Base-by-base conservation (phyloP, 1,284 basidiomycete species). In the Ganoderma resinaceum region DNA sequence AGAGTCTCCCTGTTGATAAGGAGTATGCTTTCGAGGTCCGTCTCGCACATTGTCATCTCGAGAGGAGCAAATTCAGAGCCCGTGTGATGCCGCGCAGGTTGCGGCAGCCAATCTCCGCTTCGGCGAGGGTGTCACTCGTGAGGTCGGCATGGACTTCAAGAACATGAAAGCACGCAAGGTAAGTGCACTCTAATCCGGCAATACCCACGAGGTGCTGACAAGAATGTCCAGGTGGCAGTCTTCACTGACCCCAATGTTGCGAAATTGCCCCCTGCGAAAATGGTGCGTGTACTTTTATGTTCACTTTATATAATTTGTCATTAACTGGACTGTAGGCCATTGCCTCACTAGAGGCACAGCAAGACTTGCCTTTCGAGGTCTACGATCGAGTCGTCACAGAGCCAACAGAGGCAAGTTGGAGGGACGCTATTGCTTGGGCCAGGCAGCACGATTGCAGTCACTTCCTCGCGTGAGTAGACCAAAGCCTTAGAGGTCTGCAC, bases 1-100 rank as follows among this genome's bases (percentile, higher is more conserved):
- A 95, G 65, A 76, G 80, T 2, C 75, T 72, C 5, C 76, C 78
- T 4, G 84, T 91, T 11, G 86, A 95, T 80, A 95, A 93, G 78
- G 97, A 99, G 81, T 99, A 98, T 79, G 97, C 97, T 0, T 99
- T 98, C 76, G 97, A 99, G 87, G 95, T 92, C 74, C 66, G 81
- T 77, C 11, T n/a, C 26, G 23, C 23, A 14, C 55, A 23, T 61
- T 12, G 8, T 20, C 12, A 33, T 4, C 20, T 37, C 6, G 14
- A 38, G 12, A 14, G 14, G 26, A 29, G 14, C 37, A n/a, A 14
- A 20, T 23, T 16, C 1, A 26, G 18, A 35, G 38, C 7, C n/a
- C n/a, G n/a, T 57, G 49, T 61, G 43, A 37, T 59, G 68, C 42
- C 70, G 60, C 18, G 23, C 74, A 95, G 94, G 91, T 98, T 68